Base-by-base conservation (phyloP, 225 moss, liverwort and hornwort genomes). In the Asterella californica region DNA sequence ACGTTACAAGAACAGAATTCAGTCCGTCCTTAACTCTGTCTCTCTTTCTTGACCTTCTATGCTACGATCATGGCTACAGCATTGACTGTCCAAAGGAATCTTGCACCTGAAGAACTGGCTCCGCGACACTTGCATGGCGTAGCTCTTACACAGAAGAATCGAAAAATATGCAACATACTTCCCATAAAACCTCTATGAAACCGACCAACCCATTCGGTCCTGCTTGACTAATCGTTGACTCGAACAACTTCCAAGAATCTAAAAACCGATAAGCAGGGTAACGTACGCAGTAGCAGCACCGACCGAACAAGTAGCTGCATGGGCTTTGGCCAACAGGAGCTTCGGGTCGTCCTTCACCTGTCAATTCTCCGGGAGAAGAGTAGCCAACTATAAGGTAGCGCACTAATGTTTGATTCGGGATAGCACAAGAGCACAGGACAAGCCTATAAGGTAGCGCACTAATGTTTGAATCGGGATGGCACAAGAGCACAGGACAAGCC, bases 271-370 rank as follows among this genome's bases (percentile, higher is more conserved):
- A 59, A 59, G 7, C 14, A 24, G 37, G 54, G 75, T 68, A 36
- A 87, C 96, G 79, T 85, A 96, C 96, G 92, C 95, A 72, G 97
- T 99, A 32, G 97, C 95, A 83, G 97, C 95, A 80, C 97, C 97
- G 77, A 82, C 62, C 27, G 97, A 91, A 78, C 54, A 77, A 62
- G 97, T 99, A 36, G 93, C 85, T 62, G 87, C 81, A 81, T 99
- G 93, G 53, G 97, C 97, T 79, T 88, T 95, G 36, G 85, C 91
- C 67, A 99, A 74, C 79, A 99, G 82, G 68, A 82, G 66, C 83
- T 82, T 87, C 11, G 95, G 93, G 83, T 95, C 82, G 62, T 86
- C 88, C 25, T 85, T 88, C 85, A 91, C 89, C 96, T 96, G 88
- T 24, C 36, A 59, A 37, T 59, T 53, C 27, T 24, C 55, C 19